Percentiles rank a stretch among this genome's conserved stretches.
Evolutionary conservation across 1,284 basidiomycete genomes (phyloP).

Genomic region (Moesziomyces parantarcticus): DNA sequence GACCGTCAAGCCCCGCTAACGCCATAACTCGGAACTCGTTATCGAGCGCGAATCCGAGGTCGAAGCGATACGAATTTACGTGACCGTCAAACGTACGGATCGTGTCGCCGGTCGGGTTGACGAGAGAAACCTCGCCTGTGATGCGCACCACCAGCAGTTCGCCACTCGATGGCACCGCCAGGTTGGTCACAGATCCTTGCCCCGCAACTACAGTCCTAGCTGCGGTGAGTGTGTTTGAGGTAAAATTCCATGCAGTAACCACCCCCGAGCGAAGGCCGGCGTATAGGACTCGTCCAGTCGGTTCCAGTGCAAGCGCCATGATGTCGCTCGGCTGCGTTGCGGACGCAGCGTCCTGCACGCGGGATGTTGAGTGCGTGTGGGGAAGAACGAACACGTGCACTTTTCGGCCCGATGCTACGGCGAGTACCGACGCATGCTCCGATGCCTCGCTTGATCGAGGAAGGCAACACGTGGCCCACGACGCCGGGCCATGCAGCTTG

Average conservation of each 20-base stretch:
- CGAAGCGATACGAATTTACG: conserved; percentile 35
- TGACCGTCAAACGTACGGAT: conserved; percentile 18
- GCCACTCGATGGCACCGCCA: neutral
- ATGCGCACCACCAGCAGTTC: conserved; percentile 28
- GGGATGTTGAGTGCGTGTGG: too few species aligned
- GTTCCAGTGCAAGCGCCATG: conserved; percentile 14
- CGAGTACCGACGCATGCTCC: neutral
- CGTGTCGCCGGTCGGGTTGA: conserved; percentile 9
- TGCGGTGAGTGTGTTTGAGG: neutral
- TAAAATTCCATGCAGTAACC: conserved; percentile 3
- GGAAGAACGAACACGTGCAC: neutral
- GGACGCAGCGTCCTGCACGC: too few species aligned
- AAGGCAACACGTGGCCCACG: too few species aligned
- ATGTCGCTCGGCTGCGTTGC: conserved; percentile 11
- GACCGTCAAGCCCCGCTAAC: conserved; percentile 25
- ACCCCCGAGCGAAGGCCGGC: conserved; percentile 20
- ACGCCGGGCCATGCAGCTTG: too few species aligned
- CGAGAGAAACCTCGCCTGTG: conserved; percentile 17
- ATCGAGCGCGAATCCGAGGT: conserved; percentile 23
- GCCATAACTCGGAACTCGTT: conserved; percentile 15
- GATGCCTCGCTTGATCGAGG: too few species aligned
- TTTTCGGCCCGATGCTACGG: neutral
- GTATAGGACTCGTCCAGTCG: conserved; percentile 5
- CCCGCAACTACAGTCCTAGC: neutral
- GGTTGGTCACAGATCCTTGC: conserved; percentile 26